Evolutionary conservation across 2,329 filamentous ascomycete genomes (phyloP).

Genomic region (Dactylellina cionopaga): DNA sequence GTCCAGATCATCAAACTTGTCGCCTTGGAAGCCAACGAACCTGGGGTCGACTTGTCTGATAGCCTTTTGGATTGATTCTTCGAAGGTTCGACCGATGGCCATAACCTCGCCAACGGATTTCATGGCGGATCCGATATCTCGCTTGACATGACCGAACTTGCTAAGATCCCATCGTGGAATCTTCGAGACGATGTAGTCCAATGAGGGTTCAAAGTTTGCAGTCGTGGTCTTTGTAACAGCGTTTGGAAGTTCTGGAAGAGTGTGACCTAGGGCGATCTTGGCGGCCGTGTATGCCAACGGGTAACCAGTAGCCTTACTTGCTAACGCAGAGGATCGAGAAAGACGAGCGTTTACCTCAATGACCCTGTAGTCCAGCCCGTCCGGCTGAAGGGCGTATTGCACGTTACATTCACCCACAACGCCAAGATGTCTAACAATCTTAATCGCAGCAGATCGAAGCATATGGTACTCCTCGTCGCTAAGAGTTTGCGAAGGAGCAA

Average conservation of each 20-base stretch:
- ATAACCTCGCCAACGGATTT: constrained; percentile 99
- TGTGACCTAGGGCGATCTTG: constrained; percentile 97
- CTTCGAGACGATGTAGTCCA: constrained; percentile 98
- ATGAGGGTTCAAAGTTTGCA: constrained; percentile 95
- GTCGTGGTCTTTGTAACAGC: constrained; percentile 98
- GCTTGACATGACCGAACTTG: constrained; percentile 99
- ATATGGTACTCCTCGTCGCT: constrained; percentile 99
- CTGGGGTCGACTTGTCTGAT: constrained; percentile 95
- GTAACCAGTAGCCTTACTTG: constrained; percentile 97
- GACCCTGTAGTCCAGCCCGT: constrained; percentile 96
- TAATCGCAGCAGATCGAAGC: constrained; percentile 96
- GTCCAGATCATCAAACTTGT: constrained; percentile 92
- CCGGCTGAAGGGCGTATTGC: constrained; percentile 94
- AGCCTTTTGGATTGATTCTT: constrained; percentile 99
- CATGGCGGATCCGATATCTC: constrained; percentile 97
- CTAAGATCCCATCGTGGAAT: constrained; percentile 97
- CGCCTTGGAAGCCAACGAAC: constrained; percentile 92
- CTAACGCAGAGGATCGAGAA: constrained; percentile 93
- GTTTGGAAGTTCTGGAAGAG: constrained; percentile 92
- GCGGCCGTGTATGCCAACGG: constrained; percentile 96
- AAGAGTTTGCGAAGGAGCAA: constrained; percentile 94
- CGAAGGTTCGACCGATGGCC: constrained; percentile 97
- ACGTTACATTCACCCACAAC: constrained; percentile 99
- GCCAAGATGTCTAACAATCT: constrained; percentile 95
- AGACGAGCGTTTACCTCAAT: constrained; percentile 99